Conservation (phyloP, 1,284 basidiomycete genomes). For the Microbotryum intermedium region DNA sequence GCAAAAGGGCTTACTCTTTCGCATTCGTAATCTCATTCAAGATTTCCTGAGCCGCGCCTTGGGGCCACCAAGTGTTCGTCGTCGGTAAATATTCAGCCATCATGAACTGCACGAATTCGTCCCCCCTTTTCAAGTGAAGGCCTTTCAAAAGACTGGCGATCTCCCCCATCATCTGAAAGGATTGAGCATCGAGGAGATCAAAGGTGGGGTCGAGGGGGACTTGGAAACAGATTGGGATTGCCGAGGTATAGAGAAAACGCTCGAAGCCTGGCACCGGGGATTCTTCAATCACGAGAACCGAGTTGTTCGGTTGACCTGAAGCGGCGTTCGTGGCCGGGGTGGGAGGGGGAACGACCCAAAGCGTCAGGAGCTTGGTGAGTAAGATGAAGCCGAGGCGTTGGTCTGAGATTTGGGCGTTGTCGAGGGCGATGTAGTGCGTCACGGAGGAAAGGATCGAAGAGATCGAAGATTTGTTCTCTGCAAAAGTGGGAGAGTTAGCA, state of each 20-base stretch:
- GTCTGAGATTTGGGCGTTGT: constrained; percentile 56
- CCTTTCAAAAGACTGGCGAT: constrained; percentile 75
- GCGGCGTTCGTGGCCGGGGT: constrained; percentile 5
- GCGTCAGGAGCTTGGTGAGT: constrained; percentile 57
- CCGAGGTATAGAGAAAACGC: constrained; percentile 78
- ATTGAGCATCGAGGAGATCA: constrained; percentile 80
- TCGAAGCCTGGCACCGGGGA: constrained; percentile 79
- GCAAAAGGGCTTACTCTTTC: constrained; percentile 35
- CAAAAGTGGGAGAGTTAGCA: constrained; percentile 8
- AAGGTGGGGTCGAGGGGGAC: constrained; percentile 71
- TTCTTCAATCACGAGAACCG: constrained; percentile 30
- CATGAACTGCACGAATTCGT: constrained; percentile 78
- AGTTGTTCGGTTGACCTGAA: constrained; percentile 27
- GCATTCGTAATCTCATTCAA: constrained; percentile 61
- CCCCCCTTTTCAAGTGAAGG: constrained; percentile 65
- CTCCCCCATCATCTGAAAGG: constrained; percentile 73
- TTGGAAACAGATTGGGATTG: constrained; percentile 74
- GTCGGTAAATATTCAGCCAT: constrained; percentile 72
- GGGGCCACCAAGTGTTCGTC: constrained; percentile 63
- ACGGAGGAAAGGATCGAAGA: constrained; percentile 63
- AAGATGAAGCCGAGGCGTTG: constrained; percentile 77
- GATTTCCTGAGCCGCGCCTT: constrained; percentile 67
- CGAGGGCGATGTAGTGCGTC: constrained; percentile 57
- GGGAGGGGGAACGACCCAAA: constrained; percentile 54
- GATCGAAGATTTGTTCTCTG: constrained; percentile 73